These are phyloP conservation scores for Ustilago cynodontis DNA, from an alignment of 1,284 basidiomycete species.

Conservation along the genomic window DNA sequence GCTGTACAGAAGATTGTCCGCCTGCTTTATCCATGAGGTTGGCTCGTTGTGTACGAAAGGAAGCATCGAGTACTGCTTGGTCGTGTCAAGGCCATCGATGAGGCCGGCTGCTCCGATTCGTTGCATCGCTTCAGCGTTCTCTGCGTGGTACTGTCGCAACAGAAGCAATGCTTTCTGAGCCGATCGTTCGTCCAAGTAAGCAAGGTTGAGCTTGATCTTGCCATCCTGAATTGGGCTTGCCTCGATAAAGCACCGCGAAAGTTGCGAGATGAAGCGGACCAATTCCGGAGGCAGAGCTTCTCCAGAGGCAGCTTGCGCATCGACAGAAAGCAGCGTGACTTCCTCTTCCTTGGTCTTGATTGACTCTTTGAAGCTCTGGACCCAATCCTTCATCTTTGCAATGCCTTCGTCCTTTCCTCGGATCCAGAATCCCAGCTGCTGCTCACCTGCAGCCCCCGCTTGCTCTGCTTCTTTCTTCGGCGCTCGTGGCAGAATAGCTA, in stretches of 20 bases:
- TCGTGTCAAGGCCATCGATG: slow-evolving; percentile 2
- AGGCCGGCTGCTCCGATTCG: slow-evolving; percentile 35
- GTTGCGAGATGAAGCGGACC: slow-evolving; percentile 36
- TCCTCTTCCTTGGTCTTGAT: slow-evolving; percentile 29
- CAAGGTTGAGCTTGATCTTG: slow-evolving; percentile 26
- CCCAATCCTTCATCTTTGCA: slow-evolving; percentile 36
- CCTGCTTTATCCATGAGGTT: slow-evolving; percentile 38
- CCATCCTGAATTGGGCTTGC: slow-evolving; percentile 23
- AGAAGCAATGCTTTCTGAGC: slow-evolving; percentile 35
- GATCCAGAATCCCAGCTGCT: slow-evolving; percentile 46
- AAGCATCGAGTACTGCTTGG: slow-evolving; percentile 39
- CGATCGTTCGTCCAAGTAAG: slow-evolving; percentile 29
- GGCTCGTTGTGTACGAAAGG: slow-evolving; percentile 50
- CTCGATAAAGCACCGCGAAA: slow-evolving; percentile 47
- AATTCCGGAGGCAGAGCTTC: slow-evolving; percentile 29
- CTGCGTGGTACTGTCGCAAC: slow-evolving; percentile 36
- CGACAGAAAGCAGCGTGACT: slow-evolving; percentile 21
- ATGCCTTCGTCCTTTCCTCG: slow-evolving; percentile 40
- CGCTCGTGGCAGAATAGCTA: slow-evolving; percentile 27
- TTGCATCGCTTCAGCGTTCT: slow-evolving; percentile 20
- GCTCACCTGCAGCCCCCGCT: background rate
- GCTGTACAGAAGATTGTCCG: slow-evolving; percentile 35
- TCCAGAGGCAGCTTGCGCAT: background rate
- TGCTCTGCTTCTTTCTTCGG: slow-evolving; percentile 16
- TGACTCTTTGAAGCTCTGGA: slow-evolving; percentile 33